Conservation (phyloP, 768 basidiomycete genomes). For the Rhizopogon rudus region DNA sequence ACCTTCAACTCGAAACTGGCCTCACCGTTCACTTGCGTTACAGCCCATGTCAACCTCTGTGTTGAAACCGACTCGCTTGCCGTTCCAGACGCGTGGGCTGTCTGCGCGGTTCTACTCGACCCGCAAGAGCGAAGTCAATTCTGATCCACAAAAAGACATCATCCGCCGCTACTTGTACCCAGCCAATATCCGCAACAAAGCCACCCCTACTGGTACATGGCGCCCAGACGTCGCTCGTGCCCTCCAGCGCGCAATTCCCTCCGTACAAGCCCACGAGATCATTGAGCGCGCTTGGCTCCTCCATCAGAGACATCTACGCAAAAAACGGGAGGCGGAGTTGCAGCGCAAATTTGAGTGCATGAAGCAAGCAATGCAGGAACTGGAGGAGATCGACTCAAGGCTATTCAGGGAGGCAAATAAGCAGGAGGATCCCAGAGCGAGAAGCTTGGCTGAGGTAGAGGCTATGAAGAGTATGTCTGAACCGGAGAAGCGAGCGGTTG, state of each 20-base stretch:
- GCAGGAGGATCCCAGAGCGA: conserved; percentile 66
- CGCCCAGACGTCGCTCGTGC: conserved; percentile 74
- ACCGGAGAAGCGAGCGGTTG: conserved; percentile 63
- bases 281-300: conserved; percentile 90
- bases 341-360: conserved; percentile 77
- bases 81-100: conserved; percentile 16
- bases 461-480: conserved; percentile 57
- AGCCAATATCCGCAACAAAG: conserved; percentile 59
- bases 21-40: neutral
- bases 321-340: conserved; percentile 63
- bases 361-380: conserved; percentile 80
- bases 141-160: conserved; percentile 63
- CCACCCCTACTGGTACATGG: conserved; percentile 81
- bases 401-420: conserved; percentile 71
- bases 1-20: neutral
- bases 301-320: conserved; percentile 69
- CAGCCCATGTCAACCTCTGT: conserved; percentile 32
- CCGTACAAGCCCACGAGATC: conserved; percentile 85
- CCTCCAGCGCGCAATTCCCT: conserved; percentile 80
- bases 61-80: conserved; percentile 28
- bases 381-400: conserved; percentile 45
- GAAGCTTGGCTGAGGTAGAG: conserved; percentile 52
- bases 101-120: conserved; percentile 41
- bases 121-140: conserved; percentile 15
- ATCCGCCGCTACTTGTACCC: conserved; percentile 83